Percentiles rank a stretch among this genome's conserved stretches.
Evolutionary conservation across 345 rosid genomes (phyloP).

Genomic region (Raphanus raphanistrum): DNA sequence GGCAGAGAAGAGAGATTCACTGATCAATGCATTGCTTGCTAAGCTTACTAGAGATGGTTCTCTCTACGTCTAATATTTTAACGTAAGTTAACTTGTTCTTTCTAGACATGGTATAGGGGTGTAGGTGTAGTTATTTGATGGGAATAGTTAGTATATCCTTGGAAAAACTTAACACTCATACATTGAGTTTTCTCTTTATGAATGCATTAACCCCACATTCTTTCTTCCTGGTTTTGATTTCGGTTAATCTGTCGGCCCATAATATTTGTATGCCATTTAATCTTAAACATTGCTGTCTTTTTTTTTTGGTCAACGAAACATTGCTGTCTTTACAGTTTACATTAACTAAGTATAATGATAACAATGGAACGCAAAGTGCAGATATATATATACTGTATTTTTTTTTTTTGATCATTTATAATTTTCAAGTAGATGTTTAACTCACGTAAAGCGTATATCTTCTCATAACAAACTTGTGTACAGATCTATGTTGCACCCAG

Average conservation of each 20-base stretch:
- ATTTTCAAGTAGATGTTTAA: too few relatives aligned
- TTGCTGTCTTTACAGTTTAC: too few relatives aligned
- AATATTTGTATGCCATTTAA: not conserved
- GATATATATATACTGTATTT: too few relatives aligned
- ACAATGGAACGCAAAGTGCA: too few relatives aligned
- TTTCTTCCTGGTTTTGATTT: not conserved
- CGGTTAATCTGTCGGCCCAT: not conserved
- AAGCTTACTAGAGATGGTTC: slow-evolving; percentile 64
- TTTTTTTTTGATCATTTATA: too few relatives aligned
- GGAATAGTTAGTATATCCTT: slow-evolving; percentile 7
- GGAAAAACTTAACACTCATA: not conserved
- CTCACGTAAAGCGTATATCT: too few relatives aligned
- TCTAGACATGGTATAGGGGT: slow-evolving; percentile 3
- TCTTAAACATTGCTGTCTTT: not conserved
- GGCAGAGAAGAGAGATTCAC: slow-evolving; percentile 88
- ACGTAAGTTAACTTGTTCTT: slow-evolving; percentile 2
- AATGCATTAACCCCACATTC: slow-evolving; percentile 2
- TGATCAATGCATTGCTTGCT: slow-evolving; percentile 72
- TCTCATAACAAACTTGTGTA: too few relatives aligned
- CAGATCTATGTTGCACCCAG: too few relatives aligned
- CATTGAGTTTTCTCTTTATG: slow-evolving; percentile 2
- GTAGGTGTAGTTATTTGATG: slow-evolving; percentile 19
- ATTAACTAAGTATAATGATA: too few relatives aligned
- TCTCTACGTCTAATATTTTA: slow-evolving; percentile 2
- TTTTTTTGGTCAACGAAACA: too few relatives aligned